These are phyloP conservation scores for Discostella stelligeroides DNA, from an alignment of 108 stramenopile genomes.

Conservation along the genomic window DNA sequence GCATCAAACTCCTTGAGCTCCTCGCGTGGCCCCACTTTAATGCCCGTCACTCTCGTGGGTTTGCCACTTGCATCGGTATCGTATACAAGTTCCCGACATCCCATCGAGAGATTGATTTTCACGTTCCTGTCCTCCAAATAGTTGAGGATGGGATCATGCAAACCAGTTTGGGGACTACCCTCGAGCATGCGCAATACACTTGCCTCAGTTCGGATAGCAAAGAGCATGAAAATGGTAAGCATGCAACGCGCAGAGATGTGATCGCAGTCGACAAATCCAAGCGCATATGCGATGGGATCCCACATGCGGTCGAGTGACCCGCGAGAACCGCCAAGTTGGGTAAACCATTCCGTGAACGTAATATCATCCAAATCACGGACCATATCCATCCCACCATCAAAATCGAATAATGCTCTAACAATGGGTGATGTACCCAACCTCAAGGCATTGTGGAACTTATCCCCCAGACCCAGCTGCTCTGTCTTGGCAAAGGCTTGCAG, in stretches of 20 bases:
- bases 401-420: slow-evolving; percentile 92
- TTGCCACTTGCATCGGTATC: slow-evolving; percentile 79
- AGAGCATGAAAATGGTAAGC: slow-evolving; percentile 97
- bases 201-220: slow-evolving; percentile 96
- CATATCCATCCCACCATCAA: slow-evolving; percentile 96
- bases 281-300: slow-evolving; percentile 97
- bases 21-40: slow-evolving; percentile 75
- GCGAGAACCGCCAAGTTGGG: slow-evolving; percentile 85
- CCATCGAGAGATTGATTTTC: slow-evolving; percentile 74
- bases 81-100: slow-evolving; percentile 78
- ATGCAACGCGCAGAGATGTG: slow-evolving; percentile 94
- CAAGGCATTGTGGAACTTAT: slow-evolving; percentile 94
- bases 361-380: slow-evolving; percentile 96
- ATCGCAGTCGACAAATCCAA: slow-evolving; percentile 97
- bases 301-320: slow-evolving; percentile 94
- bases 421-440: slow-evolving; percentile 92
- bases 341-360: slow-evolving; percentile 97
- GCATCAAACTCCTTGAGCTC: slow-evolving; percentile 81
- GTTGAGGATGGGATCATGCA: slow-evolving; percentile 95
- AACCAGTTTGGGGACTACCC: slow-evolving; percentile 91
- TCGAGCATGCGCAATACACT: slow-evolving; percentile 94
- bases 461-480: slow-evolving; percentile 83
- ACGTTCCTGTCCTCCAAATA: slow-evolving; percentile 91
- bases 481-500: slow-evolving; percentile 92
- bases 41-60: slow-evolving; percentile 84